Percentiles rank a stretch among this genome's conserved stretches.
These are phyloP conservation scores for Fraxinus nigra DNA, from an alignment of 305 asterid genomes.

Conservation along the genomic window DNA sequence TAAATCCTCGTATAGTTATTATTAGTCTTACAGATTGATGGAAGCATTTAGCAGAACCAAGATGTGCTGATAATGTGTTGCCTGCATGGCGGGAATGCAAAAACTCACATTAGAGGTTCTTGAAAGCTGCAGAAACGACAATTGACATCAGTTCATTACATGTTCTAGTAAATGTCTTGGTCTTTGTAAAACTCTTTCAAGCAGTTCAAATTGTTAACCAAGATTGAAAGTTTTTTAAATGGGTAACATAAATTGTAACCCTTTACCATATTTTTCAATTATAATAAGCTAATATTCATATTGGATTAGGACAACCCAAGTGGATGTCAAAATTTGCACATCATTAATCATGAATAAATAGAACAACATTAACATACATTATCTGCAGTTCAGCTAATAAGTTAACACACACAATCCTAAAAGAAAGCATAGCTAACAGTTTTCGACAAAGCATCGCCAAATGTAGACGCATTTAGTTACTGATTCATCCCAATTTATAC, in stretches of 20 bases:
- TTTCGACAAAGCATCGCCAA: not conserved
- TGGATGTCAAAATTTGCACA: not conserved
- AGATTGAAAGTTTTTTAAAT: not conserved
- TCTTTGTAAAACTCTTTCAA: not conserved
- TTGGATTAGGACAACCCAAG: not conserved
- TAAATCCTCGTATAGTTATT: not conserved
- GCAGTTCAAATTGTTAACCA: not conserved
- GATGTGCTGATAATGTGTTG: not conserved
- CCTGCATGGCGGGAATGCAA: not conserved
- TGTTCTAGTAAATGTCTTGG: not conserved
- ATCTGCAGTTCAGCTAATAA: not conserved
- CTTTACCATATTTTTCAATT: not conserved
- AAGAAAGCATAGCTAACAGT: not conserved
- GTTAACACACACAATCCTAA: not conserved
- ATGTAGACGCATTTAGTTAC: constrained; percentile 15
- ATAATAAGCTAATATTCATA: not conserved
- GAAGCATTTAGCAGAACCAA: not conserved
- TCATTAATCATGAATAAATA: not conserved
- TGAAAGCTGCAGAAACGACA: not conserved
- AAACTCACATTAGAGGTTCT: not conserved
- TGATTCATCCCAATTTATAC: constrained; percentile 23
- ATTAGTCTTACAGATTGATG: constrained; percentile 22
- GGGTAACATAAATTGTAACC: not conserved
- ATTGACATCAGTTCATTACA: not conserved
- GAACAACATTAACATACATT: not conserved